Percentiles rank a stretch among this genome's conserved stretches.
These are phyloP conservation scores for Penicillium sp. DNA, from an alignment of 2,329 filamentous ascomycete genomes.

Conservation along the genomic window DNA sequence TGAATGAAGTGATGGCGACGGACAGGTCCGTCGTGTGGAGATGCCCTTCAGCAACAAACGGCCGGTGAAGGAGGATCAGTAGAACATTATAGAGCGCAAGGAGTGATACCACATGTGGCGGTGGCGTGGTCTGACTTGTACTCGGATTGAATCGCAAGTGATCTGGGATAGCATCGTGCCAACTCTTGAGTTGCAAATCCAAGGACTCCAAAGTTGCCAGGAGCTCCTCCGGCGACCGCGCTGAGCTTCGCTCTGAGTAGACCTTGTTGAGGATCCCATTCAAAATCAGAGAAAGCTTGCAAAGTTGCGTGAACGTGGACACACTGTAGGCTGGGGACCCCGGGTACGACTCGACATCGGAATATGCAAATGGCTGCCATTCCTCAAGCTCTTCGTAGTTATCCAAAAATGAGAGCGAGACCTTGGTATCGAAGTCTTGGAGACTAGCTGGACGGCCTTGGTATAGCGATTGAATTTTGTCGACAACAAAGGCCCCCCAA, in stretches of 20 bases:
- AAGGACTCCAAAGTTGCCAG: constrained; percentile 40
- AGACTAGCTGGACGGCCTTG: constrained; percentile 53
- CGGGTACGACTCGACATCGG: constrained; percentile 30
- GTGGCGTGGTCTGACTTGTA: constrained; percentile 39
- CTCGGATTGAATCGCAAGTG: constrained; percentile 43
- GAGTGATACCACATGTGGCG: constrained; percentile 49
- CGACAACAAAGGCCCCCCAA: constrained; percentile 41
- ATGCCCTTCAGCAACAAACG: constrained; percentile 48
- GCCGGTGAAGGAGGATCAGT: constrained; percentile 56
- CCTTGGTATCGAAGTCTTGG: constrained; percentile 49
- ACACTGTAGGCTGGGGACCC: constrained; percentile 37
- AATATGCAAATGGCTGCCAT: constrained; percentile 51
- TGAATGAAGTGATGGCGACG: constrained; percentile 48
- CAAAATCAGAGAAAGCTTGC: constrained; percentile 50
- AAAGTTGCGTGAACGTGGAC: constrained; percentile 39
- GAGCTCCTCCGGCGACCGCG: constrained; percentile 35
- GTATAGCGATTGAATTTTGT: constrained; percentile 59
- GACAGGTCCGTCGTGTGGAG: constrained; percentile 45
- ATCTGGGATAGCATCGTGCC: constrained; percentile 45
- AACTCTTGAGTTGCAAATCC: constrained; percentile 46
- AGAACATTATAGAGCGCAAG: constrained; percentile 55
- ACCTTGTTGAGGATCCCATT: constrained; percentile 50
- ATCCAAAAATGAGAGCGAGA: constrained; percentile 45
- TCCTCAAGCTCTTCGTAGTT: constrained; percentile 55
- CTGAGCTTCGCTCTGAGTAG: constrained; percentile 48